Conservation (phyloP, 345 rosid genomes). For the Brassica incana region DNA sequence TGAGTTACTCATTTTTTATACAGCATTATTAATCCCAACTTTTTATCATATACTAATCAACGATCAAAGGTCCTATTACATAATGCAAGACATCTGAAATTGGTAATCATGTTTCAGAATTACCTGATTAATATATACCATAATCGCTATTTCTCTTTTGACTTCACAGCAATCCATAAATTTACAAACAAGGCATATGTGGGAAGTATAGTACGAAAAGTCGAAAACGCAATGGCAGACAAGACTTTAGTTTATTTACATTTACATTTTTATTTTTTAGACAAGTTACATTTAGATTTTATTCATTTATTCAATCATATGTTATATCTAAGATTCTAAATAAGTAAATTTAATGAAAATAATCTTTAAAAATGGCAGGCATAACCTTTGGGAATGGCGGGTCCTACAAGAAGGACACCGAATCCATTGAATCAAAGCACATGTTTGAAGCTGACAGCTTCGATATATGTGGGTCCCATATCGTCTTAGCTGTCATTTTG, state of each 20-base stretch:
- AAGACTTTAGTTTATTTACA: slow-evolving; percentile 16
- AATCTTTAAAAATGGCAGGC: neutral
- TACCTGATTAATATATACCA: slow-evolving; percentile 11
- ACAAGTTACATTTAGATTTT: too few relatives aligned
- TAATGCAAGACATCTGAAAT: slow-evolving; percentile 14
- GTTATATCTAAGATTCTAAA: neutral
- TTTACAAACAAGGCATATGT: slow-evolving; percentile 16
- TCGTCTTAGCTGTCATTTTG: slow-evolving; percentile 28
- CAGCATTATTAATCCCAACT: neutral
- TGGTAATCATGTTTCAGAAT: neutral
- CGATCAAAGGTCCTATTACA: slow-evolving; percentile 22
- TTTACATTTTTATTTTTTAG: too few relatives aligned
- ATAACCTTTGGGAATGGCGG: slow-evolving; percentile 34
- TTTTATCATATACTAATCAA: neutral
- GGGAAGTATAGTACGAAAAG: slow-evolving; percentile 14
- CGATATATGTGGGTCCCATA: slow-evolving; percentile 22
- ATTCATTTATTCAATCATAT: neutral
- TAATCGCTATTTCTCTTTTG: slow-evolving; percentile 8
- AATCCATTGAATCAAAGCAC: slow-evolving; percentile 44
- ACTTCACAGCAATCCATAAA: slow-evolving; percentile 14
- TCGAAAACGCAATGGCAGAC: slow-evolving; percentile 28
- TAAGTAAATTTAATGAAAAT: neutral
- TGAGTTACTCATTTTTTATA: neutral
- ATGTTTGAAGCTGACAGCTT: slow-evolving; percentile 37
- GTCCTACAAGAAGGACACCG: slow-evolving; percentile 31